Base-by-base conservation (phyloP, 208 protist genomes). In the Leishmania lainsoni region DNA sequence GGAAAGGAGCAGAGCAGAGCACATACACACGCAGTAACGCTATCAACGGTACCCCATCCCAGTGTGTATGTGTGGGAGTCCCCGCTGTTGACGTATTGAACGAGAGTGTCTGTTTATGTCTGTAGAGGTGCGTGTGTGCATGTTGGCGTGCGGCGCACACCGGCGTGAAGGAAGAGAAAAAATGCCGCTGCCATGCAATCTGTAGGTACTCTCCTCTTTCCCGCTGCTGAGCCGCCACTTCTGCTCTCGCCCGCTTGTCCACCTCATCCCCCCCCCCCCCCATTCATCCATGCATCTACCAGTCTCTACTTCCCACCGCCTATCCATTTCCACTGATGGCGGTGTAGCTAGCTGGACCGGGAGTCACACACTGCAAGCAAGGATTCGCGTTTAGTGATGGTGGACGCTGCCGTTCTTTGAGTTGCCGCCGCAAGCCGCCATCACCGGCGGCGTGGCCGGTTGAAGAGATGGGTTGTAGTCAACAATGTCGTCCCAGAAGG, bases 401-500 rank as follows among this genome's bases (percentile, higher is more conserved):
- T 80, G 66, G 4, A 45, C 39, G 59, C 75, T 54, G 45, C 73
- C 73, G 32, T 76, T 76, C 73, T 65, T 76, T 42, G 80, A 79
- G 68, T 56, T 68, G 45, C 79, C 35, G 20, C 51, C 74, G 14
- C 73, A 39, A 56, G 4, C 14, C 16, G 49, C 58, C 52, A 45
- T 17, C 35, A 32, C 74, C 1, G 78, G 26, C 14, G 75, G 49
- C 32, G 58, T 80, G 56, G 29, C 80, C 8, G 66, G 51, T 49
- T 63, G 51, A 56, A 97, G 80, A 17, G 91, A 76, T 3, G 93
- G 92, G 79, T 97, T 96, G 89, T 90, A 98, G 59, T 89, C 85
- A 17, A 85, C 86, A 70, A 98, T 96, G n/a, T 97, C 93, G 73
- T 92, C 89, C 94, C 94, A 98, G 83, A 98, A 98, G 16, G 93